These are phyloP conservation scores for Waitea zeae DNA, from an alignment of 1,284 basidiomycete species.

Conservation along the genomic window DNA sequence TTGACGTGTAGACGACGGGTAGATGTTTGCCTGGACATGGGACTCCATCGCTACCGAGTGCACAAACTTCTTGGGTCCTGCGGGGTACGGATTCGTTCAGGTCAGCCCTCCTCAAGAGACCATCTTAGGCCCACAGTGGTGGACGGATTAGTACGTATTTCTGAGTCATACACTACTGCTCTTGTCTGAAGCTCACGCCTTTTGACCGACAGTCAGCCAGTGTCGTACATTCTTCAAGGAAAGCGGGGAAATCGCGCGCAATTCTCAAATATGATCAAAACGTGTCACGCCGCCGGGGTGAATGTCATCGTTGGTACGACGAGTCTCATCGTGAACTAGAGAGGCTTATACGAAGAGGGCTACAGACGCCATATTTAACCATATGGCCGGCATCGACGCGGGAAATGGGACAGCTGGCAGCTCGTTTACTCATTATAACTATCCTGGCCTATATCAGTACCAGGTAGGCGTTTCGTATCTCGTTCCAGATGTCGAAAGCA, in stretches of 20 bases:
- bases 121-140: conserved; percentile 26
- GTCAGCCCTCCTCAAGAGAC: conserved; percentile 14
- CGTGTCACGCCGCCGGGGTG: conserved; percentile 44
- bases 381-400: conserved; percentile 7
- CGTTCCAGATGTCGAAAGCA: background rate
- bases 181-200: conserved; percentile 42
- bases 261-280: conserved; percentile 34
- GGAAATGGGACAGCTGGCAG: conserved; percentile 8
- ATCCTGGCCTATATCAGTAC: conserved; percentile 34
- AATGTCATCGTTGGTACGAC: conserved; percentile 36
- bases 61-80: conserved; percentile 44
- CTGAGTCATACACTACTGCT: conserved; percentile 38
- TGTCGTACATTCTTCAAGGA: conserved; percentile 40
- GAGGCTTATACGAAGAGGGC: background rate
- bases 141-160: conserved; percentile 45
- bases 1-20: too few species aligned
- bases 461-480: too few species aligned
- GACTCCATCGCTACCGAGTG: conserved; percentile 38
- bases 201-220: conserved; percentile 34
- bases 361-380: conserved; percentile 9
- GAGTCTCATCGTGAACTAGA: conserved; percentile 3
- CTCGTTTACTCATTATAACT: conserved; percentile 36
- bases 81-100: conserved; percentile 37
- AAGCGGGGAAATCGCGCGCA: conserved; percentile 38
- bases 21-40: conserved; percentile 44